Percentiles rank a stretch among this genome's conserved stretches.
These are phyloP conservation scores for Syzygium grande DNA, from an alignment of 345 rosid genomes.

Conservation along the genomic window DNA sequence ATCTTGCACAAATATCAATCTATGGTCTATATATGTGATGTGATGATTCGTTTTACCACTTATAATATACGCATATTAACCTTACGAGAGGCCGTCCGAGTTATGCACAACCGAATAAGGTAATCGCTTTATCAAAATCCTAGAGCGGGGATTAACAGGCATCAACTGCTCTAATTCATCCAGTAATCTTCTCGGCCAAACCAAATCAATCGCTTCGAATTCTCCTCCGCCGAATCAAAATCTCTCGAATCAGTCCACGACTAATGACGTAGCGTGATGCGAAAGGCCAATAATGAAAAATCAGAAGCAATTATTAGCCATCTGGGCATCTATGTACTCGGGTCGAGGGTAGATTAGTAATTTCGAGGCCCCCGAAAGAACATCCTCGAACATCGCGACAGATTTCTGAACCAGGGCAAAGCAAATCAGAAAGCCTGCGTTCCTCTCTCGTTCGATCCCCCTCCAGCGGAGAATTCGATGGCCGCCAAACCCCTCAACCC, in stretches of 20 bases:
- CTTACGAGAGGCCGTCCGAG: too few relatives aligned
- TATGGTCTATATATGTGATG: background rate
- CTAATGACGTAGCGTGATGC: background rate
- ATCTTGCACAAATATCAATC: background rate
- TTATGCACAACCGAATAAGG: accelerated
- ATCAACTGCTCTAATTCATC: background rate
- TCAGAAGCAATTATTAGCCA: background rate
- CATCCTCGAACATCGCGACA: background rate
- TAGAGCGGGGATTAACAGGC: background rate
- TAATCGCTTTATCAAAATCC: background rate
- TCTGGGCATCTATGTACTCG: too few relatives aligned
- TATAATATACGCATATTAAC: too few relatives aligned
- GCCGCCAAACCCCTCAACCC: background rate
- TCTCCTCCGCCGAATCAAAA: background rate
- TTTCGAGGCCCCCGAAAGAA: background rate
- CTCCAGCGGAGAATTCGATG: background rate
- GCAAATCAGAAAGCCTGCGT: background rate
- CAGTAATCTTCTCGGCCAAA: background rate
- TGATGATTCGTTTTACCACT: too few relatives aligned
- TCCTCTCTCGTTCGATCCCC: background rate
- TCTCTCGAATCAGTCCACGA: background rate
- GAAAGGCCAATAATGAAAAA: background rate
- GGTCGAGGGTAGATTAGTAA: background rate
- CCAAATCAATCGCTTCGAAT: background rate
- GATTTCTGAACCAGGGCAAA: background rate